A percentile compares a stretch with the other conserved stretches of the same genome.
Conservation (phyloP, 129 eudicot species). For the Pittosporum tobira region DNA sequence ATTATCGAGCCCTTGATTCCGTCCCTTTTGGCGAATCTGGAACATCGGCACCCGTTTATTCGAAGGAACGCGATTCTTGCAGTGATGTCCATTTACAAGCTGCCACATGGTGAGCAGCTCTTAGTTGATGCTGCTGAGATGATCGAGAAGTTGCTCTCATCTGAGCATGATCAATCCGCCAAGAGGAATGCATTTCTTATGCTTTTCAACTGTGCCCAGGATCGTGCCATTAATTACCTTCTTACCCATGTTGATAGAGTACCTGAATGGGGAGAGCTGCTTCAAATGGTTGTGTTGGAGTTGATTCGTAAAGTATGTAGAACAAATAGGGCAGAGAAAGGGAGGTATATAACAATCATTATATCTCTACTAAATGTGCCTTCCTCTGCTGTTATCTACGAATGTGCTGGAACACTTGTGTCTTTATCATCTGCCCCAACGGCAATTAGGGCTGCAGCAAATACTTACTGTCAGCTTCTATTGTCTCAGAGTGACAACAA, state of each 20-base stretch:
- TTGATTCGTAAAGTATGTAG: slow-evolving; percentile 90
- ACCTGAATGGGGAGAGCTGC: slow-evolving; percentile 84
- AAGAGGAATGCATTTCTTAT: slow-evolving; percentile 93
- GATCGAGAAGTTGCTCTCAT: slow-evolving; percentile 70
- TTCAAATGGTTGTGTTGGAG: slow-evolving; percentile 94
- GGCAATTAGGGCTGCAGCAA: slow-evolving; percentile 91
- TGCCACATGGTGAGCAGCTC: slow-evolving; percentile 92
- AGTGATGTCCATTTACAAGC: slow-evolving; percentile 92
- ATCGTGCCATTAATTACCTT: slow-evolving; percentile 82
- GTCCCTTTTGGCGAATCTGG: slow-evolving; percentile 65
- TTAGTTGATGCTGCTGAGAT: slow-evolving; percentile 89
- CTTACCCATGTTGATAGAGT: slow-evolving; percentile 72
- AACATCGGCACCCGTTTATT: slow-evolving; percentile 81
- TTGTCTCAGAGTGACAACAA: slow-evolving; percentile 92
- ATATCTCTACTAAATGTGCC: slow-evolving; percentile 77
- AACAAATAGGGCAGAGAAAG: slow-evolving; percentile 79
- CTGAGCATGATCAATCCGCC: slow-evolving; percentile 90
- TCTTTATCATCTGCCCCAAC: slow-evolving; percentile 94
- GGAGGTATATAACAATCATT: slow-evolving; percentile 80
- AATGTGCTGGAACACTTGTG: slow-evolving; percentile 94
- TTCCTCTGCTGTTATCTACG: slow-evolving; percentile 88
- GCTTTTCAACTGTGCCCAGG: slow-evolving; percentile 93
- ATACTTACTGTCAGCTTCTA: slow-evolving; percentile 86
- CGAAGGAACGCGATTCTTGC: slow-evolving; percentile 96
- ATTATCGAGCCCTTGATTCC: slow-evolving; percentile 90